phyloP scores from a whole-genome alignment of 1,139 yeast genomes.

The Arxiozyma bovina region DNA sequence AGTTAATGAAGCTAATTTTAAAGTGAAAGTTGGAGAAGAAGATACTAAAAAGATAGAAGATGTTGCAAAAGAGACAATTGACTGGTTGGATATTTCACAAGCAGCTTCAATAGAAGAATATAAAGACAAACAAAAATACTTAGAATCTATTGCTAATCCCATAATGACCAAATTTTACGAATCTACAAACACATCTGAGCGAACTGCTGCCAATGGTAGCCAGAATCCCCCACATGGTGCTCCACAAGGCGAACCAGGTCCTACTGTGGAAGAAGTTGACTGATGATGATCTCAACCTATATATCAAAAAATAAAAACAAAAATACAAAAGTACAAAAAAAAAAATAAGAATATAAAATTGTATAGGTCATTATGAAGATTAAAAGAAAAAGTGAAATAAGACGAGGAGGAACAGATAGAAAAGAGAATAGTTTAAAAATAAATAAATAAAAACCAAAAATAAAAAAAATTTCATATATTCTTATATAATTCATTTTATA shows the following conservation, averaged over 20 bases:
- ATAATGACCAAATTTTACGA: slow-evolving; percentile 56
- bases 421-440: too few relatives aligned
- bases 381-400: too few relatives aligned
- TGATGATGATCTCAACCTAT: slow-evolving; percentile 23
- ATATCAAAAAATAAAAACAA: too few relatives aligned
- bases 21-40: slow-evolving; percentile 72
- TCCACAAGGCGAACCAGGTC: slow-evolving; percentile 39
- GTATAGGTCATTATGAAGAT: too few relatives aligned
- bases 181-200: slow-evolving; percentile 43
- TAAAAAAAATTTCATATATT: too few relatives aligned
- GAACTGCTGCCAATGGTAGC: slow-evolving; percentile 33
- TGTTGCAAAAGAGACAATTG: slow-evolving; percentile 74
- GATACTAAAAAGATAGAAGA: slow-evolving; percentile 77
- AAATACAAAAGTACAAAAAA: too few relatives aligned
- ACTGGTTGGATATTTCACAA: slow-evolving; percentile 80
- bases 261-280: slow-evolving; percentile 69
- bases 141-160: slow-evolving; percentile 57
- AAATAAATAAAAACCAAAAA: too few relatives aligned
- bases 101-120: slow-evolving; percentile 83
- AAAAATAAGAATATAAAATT: too few relatives aligned
- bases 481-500: too few relatives aligned
- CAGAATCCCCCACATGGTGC: slow-evolving; percentile 44
- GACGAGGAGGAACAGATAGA: too few relatives aligned
- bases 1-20: slow-evolving; percentile 52
- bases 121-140: slow-evolving; percentile 56